Evolutionary conservation across 768 basidiomycete species (phyloP).

Genomic region (Crassisporium funariophilum): DNA sequence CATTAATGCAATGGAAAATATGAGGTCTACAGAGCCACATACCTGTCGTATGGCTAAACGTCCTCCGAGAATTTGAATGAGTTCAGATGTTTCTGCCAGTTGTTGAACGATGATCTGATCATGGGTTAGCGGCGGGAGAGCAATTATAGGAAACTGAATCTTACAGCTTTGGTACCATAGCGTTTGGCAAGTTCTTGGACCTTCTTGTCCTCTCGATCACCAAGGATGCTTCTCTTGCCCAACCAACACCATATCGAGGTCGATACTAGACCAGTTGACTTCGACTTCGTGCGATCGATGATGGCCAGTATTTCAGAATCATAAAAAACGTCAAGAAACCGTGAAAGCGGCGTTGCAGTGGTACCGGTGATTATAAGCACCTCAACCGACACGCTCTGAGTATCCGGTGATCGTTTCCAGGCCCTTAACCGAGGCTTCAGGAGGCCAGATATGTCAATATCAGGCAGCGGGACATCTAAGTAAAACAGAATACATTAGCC

Average conservation of each 20-base stretch:
- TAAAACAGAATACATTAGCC: no score
- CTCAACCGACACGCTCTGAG: constrained; percentile 72
- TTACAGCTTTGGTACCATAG: constrained; percentile 67
- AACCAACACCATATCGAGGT: constrained; percentile 80
- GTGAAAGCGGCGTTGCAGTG: constrained; percentile 46
- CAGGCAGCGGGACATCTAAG: constrained; percentile 50
- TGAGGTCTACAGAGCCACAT: constrained; percentile 8
- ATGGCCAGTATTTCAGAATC: constrained; percentile 72
- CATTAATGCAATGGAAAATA: neutral
- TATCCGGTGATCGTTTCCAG: constrained; percentile 31
- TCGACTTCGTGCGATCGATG: constrained; percentile 69
- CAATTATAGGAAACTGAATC: constrained; percentile 21
- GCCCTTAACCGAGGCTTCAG: constrained; percentile 29
- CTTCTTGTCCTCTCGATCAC: constrained; percentile 67
- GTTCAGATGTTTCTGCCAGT: constrained; percentile 60
- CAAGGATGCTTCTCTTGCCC: constrained; percentile 54
- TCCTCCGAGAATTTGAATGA: constrained; percentile 69
- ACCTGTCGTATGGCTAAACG: constrained; percentile 78
- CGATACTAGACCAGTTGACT: constrained; percentile 61
- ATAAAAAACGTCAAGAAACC: constrained; percentile 61
- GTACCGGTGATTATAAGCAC: constrained; percentile 60
- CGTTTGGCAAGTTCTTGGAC: constrained; percentile 70
- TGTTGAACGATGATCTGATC: constrained; percentile 52
- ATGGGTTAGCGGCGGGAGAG: constrained; percentile 4
- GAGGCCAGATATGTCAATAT: constrained; percentile 50